Conservation (phyloP, 2,329 filamentous ascomycete genomes). For the Torrubiella hemipterigena region DNA sequence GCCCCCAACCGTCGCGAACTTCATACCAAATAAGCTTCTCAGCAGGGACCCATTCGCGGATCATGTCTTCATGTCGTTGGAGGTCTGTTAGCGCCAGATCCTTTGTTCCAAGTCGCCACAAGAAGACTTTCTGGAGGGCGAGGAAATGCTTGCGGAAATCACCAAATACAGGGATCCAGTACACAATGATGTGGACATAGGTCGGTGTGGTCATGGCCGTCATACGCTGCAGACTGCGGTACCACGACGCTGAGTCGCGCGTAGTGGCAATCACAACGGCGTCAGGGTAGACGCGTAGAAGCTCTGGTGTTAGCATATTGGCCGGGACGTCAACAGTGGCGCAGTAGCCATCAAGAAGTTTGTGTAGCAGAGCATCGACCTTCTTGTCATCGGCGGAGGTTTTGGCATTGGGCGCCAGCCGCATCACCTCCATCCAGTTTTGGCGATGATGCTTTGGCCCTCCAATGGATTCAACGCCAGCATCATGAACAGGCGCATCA, state of each 20-base stretch:
- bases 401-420: neutral
- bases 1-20: slow-evolving; percentile 18
- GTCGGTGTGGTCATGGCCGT: slow-evolving; percentile 3
- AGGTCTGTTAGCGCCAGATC: neutral
- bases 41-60: slow-evolving; percentile 10
- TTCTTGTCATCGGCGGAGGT: slow-evolving; percentile 3
- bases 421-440: slow-evolving; percentile 5
- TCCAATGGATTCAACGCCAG: slow-evolving; percentile 11
- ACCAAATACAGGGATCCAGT: slow-evolving; percentile 8
- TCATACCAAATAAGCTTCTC: slow-evolving; percentile 14
- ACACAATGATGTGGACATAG: slow-evolving; percentile 10
- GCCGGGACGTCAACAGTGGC: slow-evolving; percentile 2
- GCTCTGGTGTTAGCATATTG: neutral
- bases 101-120: slow-evolving; percentile 4
- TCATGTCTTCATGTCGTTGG: slow-evolving; percentile 2
- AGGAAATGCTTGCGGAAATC: slow-evolving; percentile 8
- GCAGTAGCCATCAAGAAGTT: slow-evolving; percentile 1
- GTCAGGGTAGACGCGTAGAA: slow-evolving; percentile 9
- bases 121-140: slow-evolving; percentile 4
- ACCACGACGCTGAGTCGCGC: slow-evolving; percentile 10
- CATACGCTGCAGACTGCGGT: slow-evolving; percentile 9
- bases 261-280: slow-evolving; percentile 11
- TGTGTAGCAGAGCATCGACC: neutral
- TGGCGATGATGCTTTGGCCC: slow-evolving; percentile 9
- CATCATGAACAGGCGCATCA: slow-evolving; percentile 12